Base-by-base conservation (phyloP, 148 eudicot genomes). In the Fagopyrum homotropicum region DNA sequence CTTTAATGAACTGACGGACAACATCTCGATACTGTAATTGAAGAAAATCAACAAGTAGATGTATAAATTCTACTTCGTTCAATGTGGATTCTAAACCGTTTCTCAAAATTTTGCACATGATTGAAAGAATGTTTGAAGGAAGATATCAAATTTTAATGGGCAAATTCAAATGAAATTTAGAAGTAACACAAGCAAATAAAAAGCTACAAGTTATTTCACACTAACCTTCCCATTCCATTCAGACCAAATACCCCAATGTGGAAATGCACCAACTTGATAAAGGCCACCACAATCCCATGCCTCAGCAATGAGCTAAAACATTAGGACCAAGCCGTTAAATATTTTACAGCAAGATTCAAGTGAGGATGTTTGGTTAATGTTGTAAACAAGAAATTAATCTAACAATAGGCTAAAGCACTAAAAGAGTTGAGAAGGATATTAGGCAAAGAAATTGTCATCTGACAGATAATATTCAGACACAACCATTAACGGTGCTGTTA, bases 201-300 rank as follows among this genome's bases (percentile, higher is more conserved):
- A 40, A 11, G 71, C 10, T 66, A 6, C 40, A 35, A 17, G 43
- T 12, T 47, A 74, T 70, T 52, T 54, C n/a, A 52, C 22, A 76
- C 88, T 69, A 54, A 96, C 99, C 94, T 96, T 96, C 54, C 98
- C 99, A 81, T 96, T 96, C 99, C 99, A 96, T 78, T 96, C 99
- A 7, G 99, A 96, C 99, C 99, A 96, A 59, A 96, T 80, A 74
- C 98, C 99, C 92, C 93, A 96, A 77, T 96, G 99, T 19, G 98
- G 99, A 85, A 96, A 96, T 73, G 19, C 77, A 75, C 99, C 99
- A 78, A 96, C 99, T 90, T 96, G 99, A 83, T 96, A 96, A 78
- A 92, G 94, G 74, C 98, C 99, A 75, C 96, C 98, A 81, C 99
- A 95, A 77, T 96, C 99, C 99, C 99, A 96, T 79, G 99, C 98